Conservation (phyloP, 352 stramenopile genomes). For the Globisporangium viniferum region DNA sequence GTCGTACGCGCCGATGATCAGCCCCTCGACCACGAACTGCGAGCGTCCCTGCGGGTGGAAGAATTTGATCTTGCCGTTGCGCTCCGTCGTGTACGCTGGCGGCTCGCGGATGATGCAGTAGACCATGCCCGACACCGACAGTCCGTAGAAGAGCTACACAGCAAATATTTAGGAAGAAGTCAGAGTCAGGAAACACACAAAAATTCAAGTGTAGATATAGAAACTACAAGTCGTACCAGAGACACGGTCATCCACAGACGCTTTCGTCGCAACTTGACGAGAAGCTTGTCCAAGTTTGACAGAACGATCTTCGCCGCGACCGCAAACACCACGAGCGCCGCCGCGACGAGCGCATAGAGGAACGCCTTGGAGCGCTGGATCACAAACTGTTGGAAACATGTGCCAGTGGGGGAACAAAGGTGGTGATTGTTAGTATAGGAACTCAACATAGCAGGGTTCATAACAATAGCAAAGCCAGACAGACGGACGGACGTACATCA, state of each 20-base stretch:
- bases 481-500: slow-evolving; percentile 32
- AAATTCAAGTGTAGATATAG: neutral
- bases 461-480: neutral
- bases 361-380: slow-evolving; percentile 73
- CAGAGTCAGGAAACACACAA: neutral
- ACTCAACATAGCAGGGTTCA: too few species aligned
- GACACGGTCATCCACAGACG: slow-evolving; percentile 87
- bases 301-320: slow-evolving; percentile 60
- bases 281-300: slow-evolving; percentile 62
- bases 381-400: slow-evolving; percentile 24
- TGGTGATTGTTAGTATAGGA: neutral
- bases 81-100: slow-evolving; percentile 61
- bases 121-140: slow-evolving; percentile 87
- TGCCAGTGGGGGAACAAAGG: neutral
- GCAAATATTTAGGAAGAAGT: neutral
- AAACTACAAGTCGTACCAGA: slow-evolving; percentile 28
- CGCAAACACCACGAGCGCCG: slow-evolving; percentile 28
- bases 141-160: slow-evolving; percentile 74
- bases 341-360: slow-evolving; percentile 44
- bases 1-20: slow-evolving; percentile 76
- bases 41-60: slow-evolving; percentile 81
- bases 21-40: slow-evolving; percentile 82
- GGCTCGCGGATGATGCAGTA: slow-evolving; percentile 90
- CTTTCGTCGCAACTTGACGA: slow-evolving; percentile 73
- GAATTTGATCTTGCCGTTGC: slow-evolving; percentile 82